Percentiles rank a stretch among this genome's conserved stretches.
These are phyloP conservation scores for Botrytis paeoniae DNA, from an alignment of 2,329 filamentous ascomycete species.

Conservation along the genomic window DNA sequence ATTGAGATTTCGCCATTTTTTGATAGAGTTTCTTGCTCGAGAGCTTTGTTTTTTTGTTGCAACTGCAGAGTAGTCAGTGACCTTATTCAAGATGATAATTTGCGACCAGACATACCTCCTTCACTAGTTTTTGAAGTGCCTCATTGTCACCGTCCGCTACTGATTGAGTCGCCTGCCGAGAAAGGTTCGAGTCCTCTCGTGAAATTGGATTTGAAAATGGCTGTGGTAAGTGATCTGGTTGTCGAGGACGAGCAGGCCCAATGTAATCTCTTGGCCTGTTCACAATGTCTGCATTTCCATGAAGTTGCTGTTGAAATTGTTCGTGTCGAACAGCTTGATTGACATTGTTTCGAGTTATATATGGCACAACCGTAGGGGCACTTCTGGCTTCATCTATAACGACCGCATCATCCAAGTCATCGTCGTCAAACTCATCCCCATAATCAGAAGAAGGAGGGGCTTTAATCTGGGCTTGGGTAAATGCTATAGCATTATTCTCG, in stretches of 20 bases:
- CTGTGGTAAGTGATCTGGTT: slow-evolving; percentile 9
- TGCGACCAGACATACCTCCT: slow-evolving; percentile 29
- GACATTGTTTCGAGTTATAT: slow-evolving; percentile 23
- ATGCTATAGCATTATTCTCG: slow-evolving; percentile 60
- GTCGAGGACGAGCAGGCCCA: slow-evolving; percentile 22
- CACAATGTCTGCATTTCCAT: slow-evolving; percentile 21
- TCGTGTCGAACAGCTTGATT: slow-evolving; percentile 26
- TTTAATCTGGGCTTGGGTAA: slow-evolving; percentile 43
- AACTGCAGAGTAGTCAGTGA: slow-evolving; percentile 28
- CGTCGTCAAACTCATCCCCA: slow-evolving; percentile 39
- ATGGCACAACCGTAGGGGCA: slow-evolving; percentile 26
- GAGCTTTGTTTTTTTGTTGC: slow-evolving; percentile 52
- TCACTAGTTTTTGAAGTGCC: slow-evolving; percentile 29
- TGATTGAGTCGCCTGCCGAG: slow-evolving; percentile 24
- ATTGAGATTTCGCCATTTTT: slow-evolving; percentile 73
- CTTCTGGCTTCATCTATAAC: slow-evolving; percentile 42
- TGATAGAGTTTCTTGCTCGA: slow-evolving; percentile 56
- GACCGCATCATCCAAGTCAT: slow-evolving; percentile 53
- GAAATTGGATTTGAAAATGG: slow-evolving; percentile 13
- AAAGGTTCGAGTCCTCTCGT: slow-evolving; percentile 24
- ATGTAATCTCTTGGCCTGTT: slow-evolving; percentile 22
- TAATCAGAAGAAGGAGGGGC: slow-evolving; percentile 39
- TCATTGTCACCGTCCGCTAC: slow-evolving; percentile 24
- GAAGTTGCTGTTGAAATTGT: slow-evolving; percentile 29
- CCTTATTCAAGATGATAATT: background rate